Evolutionary conservation across 768 basidiomycete species (phyloP).

Genomic region (Galerina sulciceps): DNA sequence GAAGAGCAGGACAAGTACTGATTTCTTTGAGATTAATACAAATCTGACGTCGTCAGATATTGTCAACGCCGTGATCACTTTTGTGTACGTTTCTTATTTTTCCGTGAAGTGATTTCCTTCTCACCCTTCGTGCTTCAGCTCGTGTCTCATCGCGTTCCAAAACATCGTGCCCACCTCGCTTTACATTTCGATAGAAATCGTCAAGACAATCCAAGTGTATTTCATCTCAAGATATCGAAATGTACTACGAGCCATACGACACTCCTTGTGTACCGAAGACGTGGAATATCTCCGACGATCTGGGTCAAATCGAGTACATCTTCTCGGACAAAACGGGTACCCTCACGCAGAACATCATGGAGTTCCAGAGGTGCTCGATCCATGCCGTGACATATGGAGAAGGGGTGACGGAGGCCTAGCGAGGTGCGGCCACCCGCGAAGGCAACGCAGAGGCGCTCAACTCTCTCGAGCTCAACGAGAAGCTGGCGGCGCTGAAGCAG

Average conservation of each 20-base stretch:
- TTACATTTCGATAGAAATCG: constrained; percentile 97
- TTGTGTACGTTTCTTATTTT: constrained; percentile 63
- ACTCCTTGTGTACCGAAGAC: constrained; percentile 93
- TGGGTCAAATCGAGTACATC: constrained; percentile 96
- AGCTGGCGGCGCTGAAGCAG: constrained; percentile 67
- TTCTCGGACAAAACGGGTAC: constrained; percentile 95
- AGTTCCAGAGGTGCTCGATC: constrained; percentile 95
- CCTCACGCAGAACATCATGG: constrained; percentile 98
- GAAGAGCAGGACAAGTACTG: constrained; percentile 62
- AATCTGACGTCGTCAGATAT: constrained; percentile 63
- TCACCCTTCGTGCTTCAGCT: constrained; percentile 46
- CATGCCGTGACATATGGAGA: constrained; percentile 88
- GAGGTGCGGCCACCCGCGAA: constrained; percentile 95
- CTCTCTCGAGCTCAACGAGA: constrained; percentile 71
- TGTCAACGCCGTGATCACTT: constrained; percentile 85
- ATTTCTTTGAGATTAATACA: constrained; percentile 71
- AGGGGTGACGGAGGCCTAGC: constrained; percentile 93
- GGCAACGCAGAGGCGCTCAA: constrained; percentile 51
- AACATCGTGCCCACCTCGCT: constrained; percentile 96
- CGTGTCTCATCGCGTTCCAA: constrained; percentile 94
- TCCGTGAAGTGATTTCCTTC: not conserved
- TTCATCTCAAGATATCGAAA: constrained; percentile 97
- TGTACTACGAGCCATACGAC: constrained; percentile 91
- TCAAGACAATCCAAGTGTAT: constrained; percentile 96
- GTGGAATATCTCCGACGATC: constrained; percentile 98